phyloP scores from a whole-genome alignment of 768 basidiomycete species.

The Gymnopilus junonius region DNA sequence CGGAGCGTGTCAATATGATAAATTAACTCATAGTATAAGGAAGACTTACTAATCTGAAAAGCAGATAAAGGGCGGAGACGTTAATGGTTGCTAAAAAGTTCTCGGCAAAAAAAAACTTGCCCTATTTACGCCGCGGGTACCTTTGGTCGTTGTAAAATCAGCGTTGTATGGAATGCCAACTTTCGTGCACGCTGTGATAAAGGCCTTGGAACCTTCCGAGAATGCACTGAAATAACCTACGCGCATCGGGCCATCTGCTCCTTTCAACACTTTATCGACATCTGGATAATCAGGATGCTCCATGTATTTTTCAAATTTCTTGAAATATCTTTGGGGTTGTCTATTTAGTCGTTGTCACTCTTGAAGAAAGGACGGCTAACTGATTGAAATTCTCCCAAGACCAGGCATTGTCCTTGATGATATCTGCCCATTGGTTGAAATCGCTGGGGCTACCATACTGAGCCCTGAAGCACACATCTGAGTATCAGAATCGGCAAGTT shows the following conservation, averaged over 20 bases:
- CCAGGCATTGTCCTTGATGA: slow-evolving; percentile 62
- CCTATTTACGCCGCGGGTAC: slow-evolving; percentile 59
- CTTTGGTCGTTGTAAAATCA: slow-evolving; percentile 60
- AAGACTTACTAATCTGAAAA: slow-evolving; percentile 34
- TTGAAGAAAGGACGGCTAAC: slow-evolving; percentile 2
- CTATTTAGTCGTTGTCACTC: neutral
- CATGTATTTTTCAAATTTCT: slow-evolving; percentile 63
- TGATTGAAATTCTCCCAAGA: slow-evolving; percentile 57
- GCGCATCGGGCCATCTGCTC: slow-evolving; percentile 53
- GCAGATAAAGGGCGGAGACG: neutral
- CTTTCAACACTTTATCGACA: slow-evolving; percentile 49
- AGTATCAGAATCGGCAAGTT: neutral
- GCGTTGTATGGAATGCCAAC: slow-evolving; percentile 54
- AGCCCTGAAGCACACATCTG: slow-evolving; percentile 38
- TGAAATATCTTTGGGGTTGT: slow-evolving; percentile 53
- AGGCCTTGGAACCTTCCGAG: slow-evolving; percentile 44
- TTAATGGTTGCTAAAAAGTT: neutral
- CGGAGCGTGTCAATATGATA: no score
- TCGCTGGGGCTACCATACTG: slow-evolving; percentile 72
- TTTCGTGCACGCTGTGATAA: slow-evolving; percentile 55
- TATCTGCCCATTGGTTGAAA: slow-evolving; percentile 67
- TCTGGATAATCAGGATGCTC: slow-evolving; percentile 49
- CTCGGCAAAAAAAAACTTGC: slow-evolving; percentile 33
- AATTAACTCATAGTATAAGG: no score
- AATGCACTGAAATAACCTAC: slow-evolving; percentile 54